Conservation (phyloP, 2,329 filamentous ascomycete species). For the Ceratocystis papillata region DNA sequence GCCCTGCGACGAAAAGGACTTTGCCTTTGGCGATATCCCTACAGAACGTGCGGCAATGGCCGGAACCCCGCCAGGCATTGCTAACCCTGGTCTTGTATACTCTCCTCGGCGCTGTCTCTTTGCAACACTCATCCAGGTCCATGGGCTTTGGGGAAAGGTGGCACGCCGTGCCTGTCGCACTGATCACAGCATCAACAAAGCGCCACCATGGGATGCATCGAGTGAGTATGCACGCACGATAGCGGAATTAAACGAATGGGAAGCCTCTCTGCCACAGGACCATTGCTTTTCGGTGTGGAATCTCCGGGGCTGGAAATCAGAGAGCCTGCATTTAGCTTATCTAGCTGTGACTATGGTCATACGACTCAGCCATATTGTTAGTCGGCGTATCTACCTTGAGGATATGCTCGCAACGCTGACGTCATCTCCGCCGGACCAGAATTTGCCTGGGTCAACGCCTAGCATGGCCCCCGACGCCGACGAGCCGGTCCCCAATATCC, state of each 20-base stretch:
- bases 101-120: conserved; percentile 31
- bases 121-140: conserved; percentile 33
- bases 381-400: conserved; percentile 31
- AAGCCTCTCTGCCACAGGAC: conserved; percentile 29
- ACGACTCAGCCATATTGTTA: conserved; percentile 32
- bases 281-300: conserved; percentile 33
- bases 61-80: conserved; percentile 30
- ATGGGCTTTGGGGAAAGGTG: conserved; percentile 33
- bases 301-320: conserved; percentile 31
- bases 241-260: conserved; percentile 28
- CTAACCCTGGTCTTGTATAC: conserved; percentile 27
- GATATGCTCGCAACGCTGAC: conserved; percentile 28
- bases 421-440: conserved; percentile 12
- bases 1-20: conserved; percentile 33
- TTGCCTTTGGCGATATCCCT: conserved; percentile 31
- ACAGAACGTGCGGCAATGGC: conserved; percentile 30
- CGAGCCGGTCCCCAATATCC: conserved; percentile 13
- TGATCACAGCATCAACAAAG: conserved; percentile 17
- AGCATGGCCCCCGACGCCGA: conserved; percentile 22
- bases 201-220: conserved; percentile 27
- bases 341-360: conserved; percentile 32
- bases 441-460: conserved; percentile 19
- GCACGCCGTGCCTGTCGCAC: conserved; percentile 29
- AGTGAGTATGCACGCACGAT: conserved; percentile 29
- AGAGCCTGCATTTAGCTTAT: conserved; percentile 32